Conservation (phyloP, 2,329 filamentous ascomycete genomes). For the Fusarium temperatum region DNA sequence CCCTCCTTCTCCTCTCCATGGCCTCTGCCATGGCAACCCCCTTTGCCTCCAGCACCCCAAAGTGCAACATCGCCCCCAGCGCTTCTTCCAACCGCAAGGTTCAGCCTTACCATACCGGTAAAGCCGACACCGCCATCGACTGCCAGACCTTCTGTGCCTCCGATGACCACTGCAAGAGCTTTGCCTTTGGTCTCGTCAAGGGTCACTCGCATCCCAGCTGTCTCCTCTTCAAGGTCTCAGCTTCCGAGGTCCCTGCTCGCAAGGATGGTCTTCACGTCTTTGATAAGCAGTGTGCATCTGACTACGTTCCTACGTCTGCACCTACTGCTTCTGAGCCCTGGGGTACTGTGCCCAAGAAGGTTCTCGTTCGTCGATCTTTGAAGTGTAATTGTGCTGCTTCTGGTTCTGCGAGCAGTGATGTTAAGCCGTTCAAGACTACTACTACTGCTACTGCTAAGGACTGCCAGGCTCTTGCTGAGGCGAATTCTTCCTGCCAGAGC, state of each 20-base stretch:
- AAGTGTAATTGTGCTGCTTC: slow-evolving; percentile 13
- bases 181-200: slow-evolving; percentile 3
- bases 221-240: not conserved
- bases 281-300: not conserved
- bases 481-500: not conserved
- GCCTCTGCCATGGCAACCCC: not conserved
- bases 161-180: not conserved
- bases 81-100: not conserved
- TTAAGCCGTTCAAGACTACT: not conserved
- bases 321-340: slow-evolving; percentile 4
- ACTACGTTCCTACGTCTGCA: not conserved
- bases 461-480: not conserved
- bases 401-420: not conserved
- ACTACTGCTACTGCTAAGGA: slow-evolving; percentile 7
- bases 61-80: not conserved
- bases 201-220: not conserved
- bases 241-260: not conserved
- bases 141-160: slow-evolving; percentile 5
- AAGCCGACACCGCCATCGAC: slow-evolving; percentile 1
- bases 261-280: slow-evolving; percentile 7
- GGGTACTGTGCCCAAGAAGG: not conserved
- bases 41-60: not conserved
- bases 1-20: not conserved
- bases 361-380: not conserved
- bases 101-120: not conserved